phyloP scores from a whole-genome alignment of 495 filamentous ascomycete genomes.

The Aeminium ludgeri region DNA sequence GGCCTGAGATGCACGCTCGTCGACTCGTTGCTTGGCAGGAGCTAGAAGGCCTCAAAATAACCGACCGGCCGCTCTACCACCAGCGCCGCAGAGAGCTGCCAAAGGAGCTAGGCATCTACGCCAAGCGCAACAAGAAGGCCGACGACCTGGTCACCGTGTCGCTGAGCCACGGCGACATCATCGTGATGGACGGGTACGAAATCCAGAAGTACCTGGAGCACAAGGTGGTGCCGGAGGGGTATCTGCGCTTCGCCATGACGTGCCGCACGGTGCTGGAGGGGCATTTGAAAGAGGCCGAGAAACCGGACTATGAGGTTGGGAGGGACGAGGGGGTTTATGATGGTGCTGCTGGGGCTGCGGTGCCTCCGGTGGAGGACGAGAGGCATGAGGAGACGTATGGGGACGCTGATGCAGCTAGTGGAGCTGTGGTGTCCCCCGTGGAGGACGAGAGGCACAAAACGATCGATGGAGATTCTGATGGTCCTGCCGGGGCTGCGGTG shows the following conservation, averaged over 20 bases:
- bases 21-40: slow-evolving; percentile 17
- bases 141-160: slow-evolving; percentile 21
- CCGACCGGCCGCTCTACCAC: slow-evolving; percentile 9
- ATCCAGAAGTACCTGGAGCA: slow-evolving; percentile 70
- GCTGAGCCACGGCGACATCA: slow-evolving; percentile 61
- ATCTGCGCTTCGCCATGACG: slow-evolving; percentile 51
- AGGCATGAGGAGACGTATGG: too few relatives aligned
- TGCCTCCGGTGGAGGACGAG: neutral
- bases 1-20: slow-evolving; percentile 16
- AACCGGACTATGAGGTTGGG: slow-evolving; percentile 17
- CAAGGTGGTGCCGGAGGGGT: slow-evolving; percentile 36
- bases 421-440: too few relatives aligned
- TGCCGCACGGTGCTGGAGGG: slow-evolving; percentile 35
- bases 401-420: too few relatives aligned
- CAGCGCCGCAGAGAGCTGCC: slow-evolving; percentile 21
- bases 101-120: slow-evolving; percentile 17
- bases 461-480: too few relatives aligned
- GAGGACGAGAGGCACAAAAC: neutral
- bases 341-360: slow-evolving; percentile 7
- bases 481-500: too few relatives aligned
- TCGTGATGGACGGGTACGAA: slow-evolving; percentile 61
- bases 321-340: slow-evolving; percentile 15
- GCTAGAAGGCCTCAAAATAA: slow-evolving; percentile 23
- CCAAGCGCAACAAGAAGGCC: slow-evolving; percentile 18
- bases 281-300: slow-evolving; percentile 24